These are phyloP conservation scores for Cryphonectria radicalis DNA, from an alignment of 2,329 filamentous ascomycete species.

Conservation along the genomic window DNA sequence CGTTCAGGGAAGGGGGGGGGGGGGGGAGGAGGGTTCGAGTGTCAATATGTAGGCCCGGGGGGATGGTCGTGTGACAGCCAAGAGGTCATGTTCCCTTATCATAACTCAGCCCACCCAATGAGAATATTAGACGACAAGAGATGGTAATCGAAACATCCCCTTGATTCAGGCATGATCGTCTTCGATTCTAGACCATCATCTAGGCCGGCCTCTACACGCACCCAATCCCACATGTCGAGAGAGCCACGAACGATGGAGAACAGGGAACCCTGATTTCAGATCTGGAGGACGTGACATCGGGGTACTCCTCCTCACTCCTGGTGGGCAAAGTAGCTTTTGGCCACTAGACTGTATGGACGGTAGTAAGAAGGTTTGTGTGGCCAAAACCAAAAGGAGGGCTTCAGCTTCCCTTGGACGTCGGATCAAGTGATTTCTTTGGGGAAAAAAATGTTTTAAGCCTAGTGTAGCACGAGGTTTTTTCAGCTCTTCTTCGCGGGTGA, in stretches of 20 bases:
- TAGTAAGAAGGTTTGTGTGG: not conserved
- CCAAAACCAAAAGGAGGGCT: not conserved
- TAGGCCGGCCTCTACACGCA: not conserved
- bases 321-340: not conserved
- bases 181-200: not conserved
- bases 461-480: not conserved
- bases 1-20: not conserved
- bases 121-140: not conserved
- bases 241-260: not conserved
- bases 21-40: not conserved
- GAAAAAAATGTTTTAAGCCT: not conserved
- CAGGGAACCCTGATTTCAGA: not conserved
- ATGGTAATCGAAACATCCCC: not conserved
- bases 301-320: not conserved
- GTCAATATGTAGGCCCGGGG: not conserved
- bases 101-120: not conserved
- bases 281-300: not conserved
- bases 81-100: conserved; percentile 1
- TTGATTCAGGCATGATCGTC: not conserved
- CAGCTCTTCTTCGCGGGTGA: not conserved
- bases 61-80: not conserved
- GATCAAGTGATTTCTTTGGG: not conserved
- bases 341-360: not conserved
- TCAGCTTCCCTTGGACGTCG: not conserved
- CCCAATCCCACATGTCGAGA: not conserved